Evolutionary conservation across 257 asterid genomes (phyloP).

Genomic region (Penstemon barbatus): DNA sequence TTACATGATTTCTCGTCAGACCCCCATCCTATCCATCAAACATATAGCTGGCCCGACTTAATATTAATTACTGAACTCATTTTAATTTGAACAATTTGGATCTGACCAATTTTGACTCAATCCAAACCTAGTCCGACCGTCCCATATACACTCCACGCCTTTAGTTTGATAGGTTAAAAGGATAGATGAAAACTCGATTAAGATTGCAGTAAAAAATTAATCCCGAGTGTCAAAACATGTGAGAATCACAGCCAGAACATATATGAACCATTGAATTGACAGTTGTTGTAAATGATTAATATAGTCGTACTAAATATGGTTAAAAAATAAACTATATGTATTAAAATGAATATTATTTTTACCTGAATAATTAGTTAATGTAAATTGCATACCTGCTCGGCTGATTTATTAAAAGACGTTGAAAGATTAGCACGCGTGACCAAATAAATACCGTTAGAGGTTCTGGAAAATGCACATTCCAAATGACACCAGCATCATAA

Average conservation of each 20-base stretch:
- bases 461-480: background rate
- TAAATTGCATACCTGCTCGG: background rate
- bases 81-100: no score
- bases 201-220: background rate
- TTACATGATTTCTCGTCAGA: no score
- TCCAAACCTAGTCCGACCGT: no score
- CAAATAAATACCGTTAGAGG: background rate
- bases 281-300: slow-evolving; percentile 1
- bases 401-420: background rate
- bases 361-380: background rate
- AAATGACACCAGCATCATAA: background rate
- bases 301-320: background rate
- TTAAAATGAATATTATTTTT: background rate
- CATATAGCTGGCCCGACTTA: no score
- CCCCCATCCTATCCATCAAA: no score
- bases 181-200: background rate
- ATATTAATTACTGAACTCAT: no score
- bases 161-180: background rate
- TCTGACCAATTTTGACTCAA: no score
- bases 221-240: no score
- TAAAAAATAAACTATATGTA: background rate
- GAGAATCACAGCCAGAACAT: background rate
- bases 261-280: background rate
- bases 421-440: background rate
- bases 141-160: no score